Evolutionary conservation across 2,329 filamentous ascomycete genomes (phyloP).

Genomic region (Orbilia brochopaga): DNA sequence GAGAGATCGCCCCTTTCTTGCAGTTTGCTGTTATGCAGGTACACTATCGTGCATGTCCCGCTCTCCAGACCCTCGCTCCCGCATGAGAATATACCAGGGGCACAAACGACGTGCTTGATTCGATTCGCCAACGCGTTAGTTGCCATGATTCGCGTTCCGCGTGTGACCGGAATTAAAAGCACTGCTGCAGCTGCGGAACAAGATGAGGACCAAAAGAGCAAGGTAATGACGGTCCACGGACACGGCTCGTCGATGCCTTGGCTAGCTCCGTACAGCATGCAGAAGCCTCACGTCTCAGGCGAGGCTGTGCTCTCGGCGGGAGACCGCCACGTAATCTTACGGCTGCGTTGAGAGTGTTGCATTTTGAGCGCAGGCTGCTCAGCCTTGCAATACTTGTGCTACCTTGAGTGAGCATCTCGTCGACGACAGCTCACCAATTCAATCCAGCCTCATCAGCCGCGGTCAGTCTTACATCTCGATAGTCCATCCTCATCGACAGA

Average conservation of each 20-base stretch:
- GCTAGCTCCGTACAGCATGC: no score
- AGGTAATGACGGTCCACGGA: not conserved
- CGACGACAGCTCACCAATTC: slow-evolving; percentile 20
- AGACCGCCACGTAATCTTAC: no score
- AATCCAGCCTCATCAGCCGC: slow-evolving; percentile 23
- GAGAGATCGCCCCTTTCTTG: no score
- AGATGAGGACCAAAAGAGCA: not conserved
- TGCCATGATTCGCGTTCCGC: not conserved
- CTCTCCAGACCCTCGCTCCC: not conserved
- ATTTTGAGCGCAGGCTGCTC: slow-evolving; percentile 28
- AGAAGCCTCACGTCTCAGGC: no score
- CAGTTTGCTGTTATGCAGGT: no score
- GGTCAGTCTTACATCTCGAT: not conserved
- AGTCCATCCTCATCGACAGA: no score
- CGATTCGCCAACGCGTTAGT: not conserved
- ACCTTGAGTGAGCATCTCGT: no score
- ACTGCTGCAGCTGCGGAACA: not conserved
- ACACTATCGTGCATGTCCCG: no score
- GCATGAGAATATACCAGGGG: not conserved
- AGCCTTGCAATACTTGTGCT: not conserved
- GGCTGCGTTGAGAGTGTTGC: slow-evolving; percentile 41
- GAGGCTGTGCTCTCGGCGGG: no score
- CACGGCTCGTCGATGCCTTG: no score
- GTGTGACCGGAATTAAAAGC: no score
- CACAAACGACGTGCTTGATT: not conserved